Percentiles rank a stretch among this genome's conserved stretches.
Evolutionary conservation across 306 rosid species (phyloP).

Genomic region (Dicorynia guianensis): DNA sequence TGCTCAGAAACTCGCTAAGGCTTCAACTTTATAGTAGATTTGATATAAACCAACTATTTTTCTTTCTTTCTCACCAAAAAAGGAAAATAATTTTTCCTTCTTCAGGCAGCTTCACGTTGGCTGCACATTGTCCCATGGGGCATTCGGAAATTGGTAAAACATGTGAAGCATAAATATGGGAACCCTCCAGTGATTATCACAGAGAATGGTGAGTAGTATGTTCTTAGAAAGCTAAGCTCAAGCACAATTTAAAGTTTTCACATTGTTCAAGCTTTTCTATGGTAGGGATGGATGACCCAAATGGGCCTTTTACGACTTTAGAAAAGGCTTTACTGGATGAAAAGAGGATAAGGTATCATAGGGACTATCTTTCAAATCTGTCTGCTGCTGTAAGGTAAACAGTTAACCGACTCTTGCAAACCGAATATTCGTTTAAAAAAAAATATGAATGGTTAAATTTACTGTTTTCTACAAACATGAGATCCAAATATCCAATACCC

Average conservation of each 20-base stretch:
- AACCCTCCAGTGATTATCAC: conserved; percentile 75
- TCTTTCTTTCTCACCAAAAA: conserved; percentile 20
- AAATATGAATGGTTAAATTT: too few relatives aligned
- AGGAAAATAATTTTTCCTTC: conserved; percentile 13
- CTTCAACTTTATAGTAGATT: conserved; percentile 17
- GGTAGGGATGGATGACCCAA: conserved; percentile 93
- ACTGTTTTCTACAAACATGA: too few relatives aligned
- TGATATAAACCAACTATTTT: conserved; percentile 9
- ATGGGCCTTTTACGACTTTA: conserved; percentile 51
- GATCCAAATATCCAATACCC: too few relatives aligned
- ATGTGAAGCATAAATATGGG: conserved; percentile 73
- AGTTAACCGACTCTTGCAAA: too few relatives aligned
- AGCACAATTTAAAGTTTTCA: background rate
- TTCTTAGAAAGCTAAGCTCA: background rate
- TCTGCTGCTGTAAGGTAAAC: conserved; percentile 87
- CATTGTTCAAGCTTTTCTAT: conserved; percentile 24
- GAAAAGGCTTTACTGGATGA: conserved; percentile 71
- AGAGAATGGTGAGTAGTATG: conserved; percentile 74
- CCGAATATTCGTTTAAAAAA: too few relatives aligned
- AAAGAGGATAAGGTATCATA: conserved; percentile 78
- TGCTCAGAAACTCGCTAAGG: conserved; percentile 37
- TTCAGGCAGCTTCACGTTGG: conserved; percentile 91
- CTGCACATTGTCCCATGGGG: conserved; percentile 95
- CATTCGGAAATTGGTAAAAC: conserved; percentile 66
- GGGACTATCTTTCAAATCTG: conserved; percentile 88